A percentile compares a stretch with the other conserved stretches of the same genome.
These are phyloP conservation scores for Podaxis pistillaris DNA, from an alignment of 768 basidiomycete species.

Conservation along the genomic window DNA sequence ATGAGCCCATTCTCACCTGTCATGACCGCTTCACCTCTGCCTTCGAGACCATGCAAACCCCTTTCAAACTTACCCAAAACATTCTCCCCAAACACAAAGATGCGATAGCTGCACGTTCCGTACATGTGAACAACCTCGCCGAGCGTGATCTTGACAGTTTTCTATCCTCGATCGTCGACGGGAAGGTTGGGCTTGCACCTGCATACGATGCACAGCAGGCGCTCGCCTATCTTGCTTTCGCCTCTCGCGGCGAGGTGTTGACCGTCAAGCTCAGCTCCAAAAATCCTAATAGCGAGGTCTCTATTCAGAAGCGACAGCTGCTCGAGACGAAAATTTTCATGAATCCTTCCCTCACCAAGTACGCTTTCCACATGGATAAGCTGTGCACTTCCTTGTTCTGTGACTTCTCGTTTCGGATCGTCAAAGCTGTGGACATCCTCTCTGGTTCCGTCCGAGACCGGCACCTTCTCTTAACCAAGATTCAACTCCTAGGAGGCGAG, in stretches of 20 bases:
- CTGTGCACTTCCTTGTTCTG: slow-evolving; percentile 36
- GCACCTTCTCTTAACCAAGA: slow-evolving; percentile 31
- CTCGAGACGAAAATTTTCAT: slow-evolving; percentile 33
- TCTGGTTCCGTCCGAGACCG: slow-evolving; percentile 18
- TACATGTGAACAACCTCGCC: slow-evolving; percentile 26
- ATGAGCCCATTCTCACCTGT: not conserved
- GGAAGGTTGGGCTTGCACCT: slow-evolving; percentile 41
- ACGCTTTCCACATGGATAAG: slow-evolving; percentile 47
- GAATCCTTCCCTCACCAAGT: slow-evolving; percentile 27
- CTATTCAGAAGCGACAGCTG: slow-evolving; percentile 17
- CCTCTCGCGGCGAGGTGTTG: slow-evolving; percentile 33
- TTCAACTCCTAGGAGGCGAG: slow-evolving; percentile 38
- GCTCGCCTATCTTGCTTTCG: slow-evolving; percentile 38
- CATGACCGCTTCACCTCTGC: not conserved
- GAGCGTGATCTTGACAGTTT: slow-evolving; percentile 26
- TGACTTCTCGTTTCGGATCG: slow-evolving; percentile 36
- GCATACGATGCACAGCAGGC: slow-evolving; percentile 33
- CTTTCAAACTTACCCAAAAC: slow-evolving; percentile 29
- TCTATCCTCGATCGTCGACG: slow-evolving; percentile 22
- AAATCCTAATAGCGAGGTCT: not conserved
- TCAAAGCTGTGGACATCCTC: slow-evolving; percentile 20
- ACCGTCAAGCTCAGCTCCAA: slow-evolving; percentile 25
- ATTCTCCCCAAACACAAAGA: slow-evolving; percentile 28
- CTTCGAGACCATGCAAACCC: not conserved
- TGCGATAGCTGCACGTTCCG: slow-evolving; percentile 26